Conservation (phyloP, 2,329 filamentous ascomycete species). For the Trichoderma sp. region DNA sequence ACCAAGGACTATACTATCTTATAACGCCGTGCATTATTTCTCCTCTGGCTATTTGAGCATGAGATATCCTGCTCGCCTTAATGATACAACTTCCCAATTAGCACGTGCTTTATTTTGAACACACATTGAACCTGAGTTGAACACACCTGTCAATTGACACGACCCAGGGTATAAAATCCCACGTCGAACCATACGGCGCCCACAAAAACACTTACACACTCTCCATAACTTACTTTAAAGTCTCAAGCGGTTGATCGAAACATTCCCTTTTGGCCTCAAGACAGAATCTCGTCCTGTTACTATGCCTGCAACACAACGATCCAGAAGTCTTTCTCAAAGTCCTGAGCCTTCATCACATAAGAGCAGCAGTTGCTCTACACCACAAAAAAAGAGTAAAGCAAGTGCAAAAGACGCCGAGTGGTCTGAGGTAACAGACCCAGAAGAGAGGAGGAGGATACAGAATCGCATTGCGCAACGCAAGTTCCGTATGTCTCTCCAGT, state of each 20-base stretch:
- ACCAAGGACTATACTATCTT: neutral
- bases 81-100: neutral
- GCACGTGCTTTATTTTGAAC: neutral
- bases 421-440: slow-evolving; percentile 68
- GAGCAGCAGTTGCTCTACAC: slow-evolving; percentile 31
- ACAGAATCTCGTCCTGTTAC: neutral
- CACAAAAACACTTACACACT: neutral
- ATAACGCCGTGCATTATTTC: neutral
- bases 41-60: neutral
- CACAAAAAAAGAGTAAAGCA: slow-evolving; percentile 45
- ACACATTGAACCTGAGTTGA: neutral
- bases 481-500: slow-evolving; percentile 58
- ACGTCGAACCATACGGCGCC: neutral
- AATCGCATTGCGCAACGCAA: slow-evolving; percentile 76
- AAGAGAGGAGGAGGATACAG: slow-evolving; percentile 72
- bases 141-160: neutral
- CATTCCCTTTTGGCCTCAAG: neutral
- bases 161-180: neutral
- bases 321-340: slow-evolving; percentile 29
- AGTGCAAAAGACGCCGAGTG: slow-evolving; percentile 61
- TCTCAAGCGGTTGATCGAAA: neutral
- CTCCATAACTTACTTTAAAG: neutral
- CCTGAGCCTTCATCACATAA: slow-evolving; percentile 29
- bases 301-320: slow-evolving; percentile 29
- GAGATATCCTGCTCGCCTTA: neutral